Percentiles rank a stretch among this genome's conserved stretches.
phyloP scores from a whole-genome alignment of 495 filamentous ascomycete species.

The Penicillium subrubescens region DNA sequence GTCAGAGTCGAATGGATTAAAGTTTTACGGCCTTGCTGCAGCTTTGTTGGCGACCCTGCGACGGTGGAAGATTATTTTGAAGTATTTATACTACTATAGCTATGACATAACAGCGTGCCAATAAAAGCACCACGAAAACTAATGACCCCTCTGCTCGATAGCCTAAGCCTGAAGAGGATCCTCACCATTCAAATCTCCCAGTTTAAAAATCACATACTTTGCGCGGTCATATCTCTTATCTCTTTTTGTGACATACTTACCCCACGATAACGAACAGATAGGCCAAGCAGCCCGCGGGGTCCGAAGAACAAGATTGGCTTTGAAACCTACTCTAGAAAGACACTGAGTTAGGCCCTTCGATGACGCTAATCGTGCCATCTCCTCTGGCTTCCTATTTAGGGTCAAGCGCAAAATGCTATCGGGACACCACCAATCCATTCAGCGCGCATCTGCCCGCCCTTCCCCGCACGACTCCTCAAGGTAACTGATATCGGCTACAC shows the following conservation, averaged over 20 bases:
- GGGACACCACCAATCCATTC: constrained; percentile 6
- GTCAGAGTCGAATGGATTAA: too few species aligned
- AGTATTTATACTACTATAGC: neutral
- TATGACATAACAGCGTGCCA: too few species aligned
- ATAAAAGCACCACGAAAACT: neutral
- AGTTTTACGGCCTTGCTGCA: neutral
- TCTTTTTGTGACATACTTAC: neutral
- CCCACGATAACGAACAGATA: neutral
- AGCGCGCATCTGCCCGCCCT: constrained; percentile 3
- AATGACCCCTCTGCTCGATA: neutral
- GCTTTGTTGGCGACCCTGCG: neutral
- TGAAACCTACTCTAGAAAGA: neutral
- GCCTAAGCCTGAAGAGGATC: neutral
- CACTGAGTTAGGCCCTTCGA: neutral
- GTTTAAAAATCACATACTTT: neutral
- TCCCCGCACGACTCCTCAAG: constrained; percentile 15
- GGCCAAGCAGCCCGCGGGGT: neutral
- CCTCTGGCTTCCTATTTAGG: constrained; percentile 16
- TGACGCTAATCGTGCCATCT: constrained; percentile 10
- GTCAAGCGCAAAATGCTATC: constrained; percentile 11
- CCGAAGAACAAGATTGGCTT: neutral
- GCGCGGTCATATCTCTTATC: neutral
- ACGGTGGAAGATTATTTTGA: neutral
- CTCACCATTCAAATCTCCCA: neutral
- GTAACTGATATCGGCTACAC: neutral